These are phyloP conservation scores for Rhodotorula sp. DNA, from an alignment of 1,284 basidiomycete genomes.

Conservation along the genomic window DNA sequence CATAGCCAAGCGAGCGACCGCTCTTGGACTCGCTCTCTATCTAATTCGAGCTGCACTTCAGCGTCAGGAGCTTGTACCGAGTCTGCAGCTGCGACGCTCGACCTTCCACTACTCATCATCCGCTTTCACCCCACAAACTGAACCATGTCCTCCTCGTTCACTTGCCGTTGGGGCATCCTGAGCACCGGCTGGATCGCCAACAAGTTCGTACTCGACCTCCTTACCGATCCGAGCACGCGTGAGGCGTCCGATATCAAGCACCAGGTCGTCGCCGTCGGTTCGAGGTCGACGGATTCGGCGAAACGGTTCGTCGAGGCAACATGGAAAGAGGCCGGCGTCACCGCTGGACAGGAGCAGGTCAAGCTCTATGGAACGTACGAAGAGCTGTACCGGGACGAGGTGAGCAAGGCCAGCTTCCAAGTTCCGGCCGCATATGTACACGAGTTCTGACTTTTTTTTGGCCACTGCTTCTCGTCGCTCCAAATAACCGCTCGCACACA, in stretches of 20 bases:
- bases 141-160: background rate
- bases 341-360: constrained; percentile 37
- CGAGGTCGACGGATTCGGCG: constrained; percentile 49
- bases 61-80: no score
- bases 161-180: constrained; percentile 27
- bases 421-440: no score
- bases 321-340: constrained; percentile 45
- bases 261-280: constrained; percentile 54
- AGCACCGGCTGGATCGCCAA: constrained; percentile 46
- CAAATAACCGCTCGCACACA: no score
- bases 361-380: constrained; percentile 49
- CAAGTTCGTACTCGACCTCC: constrained; percentile 51
- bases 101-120: background rate
- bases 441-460: no score
- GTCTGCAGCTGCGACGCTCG: background rate
- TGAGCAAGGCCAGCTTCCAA: background rate
- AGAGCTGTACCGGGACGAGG: constrained; percentile 50
- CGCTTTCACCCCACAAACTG: background rate
- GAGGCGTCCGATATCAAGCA: constrained; percentile 52
- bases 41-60: no score
- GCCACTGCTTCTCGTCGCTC: no score
- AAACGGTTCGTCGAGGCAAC: constrained; percentile 50
- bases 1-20: no score
- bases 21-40: no score
- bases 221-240: constrained; percentile 48